Evolutionary conservation across 805 yeast species (phyloP), one percentile per base, ranked within the genome.

Genomic region (Wickerhamiella azymoides): DNA sequence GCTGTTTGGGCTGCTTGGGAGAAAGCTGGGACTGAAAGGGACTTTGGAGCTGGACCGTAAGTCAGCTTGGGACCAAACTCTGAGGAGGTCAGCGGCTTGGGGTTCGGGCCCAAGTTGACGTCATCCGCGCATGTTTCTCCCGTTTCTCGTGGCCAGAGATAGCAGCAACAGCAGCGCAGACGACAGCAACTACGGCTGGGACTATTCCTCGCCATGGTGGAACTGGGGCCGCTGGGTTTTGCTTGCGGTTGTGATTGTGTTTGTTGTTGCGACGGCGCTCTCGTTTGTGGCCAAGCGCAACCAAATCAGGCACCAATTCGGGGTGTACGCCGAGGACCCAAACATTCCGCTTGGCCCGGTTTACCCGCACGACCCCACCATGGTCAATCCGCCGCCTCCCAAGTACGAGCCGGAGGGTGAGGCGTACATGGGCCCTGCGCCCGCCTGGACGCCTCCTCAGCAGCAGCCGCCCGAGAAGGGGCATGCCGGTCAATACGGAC

Each of bases 211-310:
- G 25, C 36, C 45, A 7, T 42, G 45, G 45, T 33, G 40, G 18
- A 36, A 9, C 28, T 42, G 45, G 45, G 45, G 45, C 10, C 35
- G 40, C 18, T 42, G 45, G 45, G 40, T 42, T 5, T 28, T 42
- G 14, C 28, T 42, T 7, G 45, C 45, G 10, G 27, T 42, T 5
- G 37, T 42, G 9, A 27, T 42, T 26, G 25, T 42, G 17, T 30
- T 42, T 18, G 24, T 42, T 18, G 28, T 42, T 16, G 40, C 32
- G 32, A 25, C 25, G 10, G 35, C 35, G 17, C 33, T 32, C 7
- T 18, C 32, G 18, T 42, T 42, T 36, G 28, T 42, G 14, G 45
- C 25, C 18, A 33, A 37, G 7, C 7, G 14, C 11, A 35, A 19
- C 10, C 35, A 25, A 30, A 24, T 24, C 14, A 17, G 13, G 27